Evolutionary conservation across 1,284 basidiomycete species (phyloP), one percentile per base, ranked within the genome.

Genomic region (Fomitopsis pinicola): DNA sequence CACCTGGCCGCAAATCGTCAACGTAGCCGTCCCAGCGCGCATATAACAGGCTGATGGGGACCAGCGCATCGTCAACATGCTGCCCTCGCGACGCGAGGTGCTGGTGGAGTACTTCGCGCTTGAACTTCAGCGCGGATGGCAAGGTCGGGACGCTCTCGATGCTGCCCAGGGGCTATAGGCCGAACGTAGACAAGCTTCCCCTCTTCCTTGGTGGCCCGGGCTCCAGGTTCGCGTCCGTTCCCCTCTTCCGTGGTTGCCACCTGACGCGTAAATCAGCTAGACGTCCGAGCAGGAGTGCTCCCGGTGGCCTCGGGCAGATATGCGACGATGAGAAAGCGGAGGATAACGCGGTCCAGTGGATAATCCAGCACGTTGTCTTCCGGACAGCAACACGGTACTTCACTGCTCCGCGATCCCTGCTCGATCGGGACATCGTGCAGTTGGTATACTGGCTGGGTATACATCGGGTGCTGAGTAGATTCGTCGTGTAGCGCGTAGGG

Each of bases 71-170:
- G 72, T 80, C 9, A 74, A 80, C 19, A 82, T 82, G 10, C 72
- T 93, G 7, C 77, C 85, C 60, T 68, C 75, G 0, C 83, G 85
- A 15, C 82, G 89, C 4, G 91, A 91, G 12, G 98, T 99, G 96
- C 77, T 99, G 1, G 78, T 86, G 9, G 97, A 98, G 68, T 98
- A 99, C 76, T 99, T 98, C 71, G 90, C 88, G 0, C 73, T 99
- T 22, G 74, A 77, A 87, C n/a, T n/a, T 98, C 60, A 81, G 82
- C 3, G 76, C 80, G 0, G 75, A 83, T 0, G 94, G 92, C 0
- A 73, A 79, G 12, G 77, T 98, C 5, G 82, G 89, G 63, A 86
- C 83, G 57, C 71, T 99, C 5, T 97, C 97, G 0, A 78, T 94
- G 48, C 76, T 99, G 2, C 79, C 98, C 40, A 84, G 86, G 53